These are phyloP conservation scores for Telopea speciosissima DNA, from an alignment of 177 flowering plant genomes.

Conservation along the genomic window DNA sequence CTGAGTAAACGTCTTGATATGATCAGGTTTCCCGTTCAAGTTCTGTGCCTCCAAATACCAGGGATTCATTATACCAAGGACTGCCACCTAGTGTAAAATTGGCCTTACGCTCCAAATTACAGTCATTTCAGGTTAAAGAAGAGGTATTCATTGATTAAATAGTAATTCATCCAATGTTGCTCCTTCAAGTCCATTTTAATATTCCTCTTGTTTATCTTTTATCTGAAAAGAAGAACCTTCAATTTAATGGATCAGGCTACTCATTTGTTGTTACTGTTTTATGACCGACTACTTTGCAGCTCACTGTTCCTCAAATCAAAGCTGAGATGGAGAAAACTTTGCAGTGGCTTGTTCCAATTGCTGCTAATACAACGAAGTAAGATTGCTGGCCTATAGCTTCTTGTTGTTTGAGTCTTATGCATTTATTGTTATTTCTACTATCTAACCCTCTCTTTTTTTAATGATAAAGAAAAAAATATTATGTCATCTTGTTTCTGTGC, in stretches of 20 bases:
- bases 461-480: too few relatives aligned
- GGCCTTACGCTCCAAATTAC: slow-evolving; percentile 57
- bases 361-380: slow-evolving; percentile 84
- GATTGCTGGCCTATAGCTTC: not conserved
- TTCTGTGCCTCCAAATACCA: slow-evolving; percentile 70
- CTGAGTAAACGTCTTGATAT: slow-evolving; percentile 7
- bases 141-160: slow-evolving; percentile 44
- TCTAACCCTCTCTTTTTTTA: too few relatives aligned
- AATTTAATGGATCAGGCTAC: not conserved
- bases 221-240: too few relatives aligned
- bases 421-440: not conserved
- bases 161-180: not conserved
- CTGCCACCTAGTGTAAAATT: slow-evolving; percentile 66
- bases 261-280: not conserved
- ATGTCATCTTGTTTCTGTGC: not conserved
- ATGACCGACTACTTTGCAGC: slow-evolving; percentile 37
- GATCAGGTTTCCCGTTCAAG: slow-evolving; percentile 67
- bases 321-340: slow-evolving; percentile 86
- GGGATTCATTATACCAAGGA: slow-evolving; percentile 77
- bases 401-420: not conserved
- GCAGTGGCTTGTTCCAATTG: slow-evolving; percentile 91
- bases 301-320: slow-evolving; percentile 63
- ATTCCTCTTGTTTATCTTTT: not conserved
- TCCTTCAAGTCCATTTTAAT: not conserved
- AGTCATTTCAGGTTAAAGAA: slow-evolving; percentile 50